These are phyloP conservation scores for Penicillium canariense DNA, from an alignment of 495 filamentous ascomycete genomes.

Conservation along the genomic window DNA sequence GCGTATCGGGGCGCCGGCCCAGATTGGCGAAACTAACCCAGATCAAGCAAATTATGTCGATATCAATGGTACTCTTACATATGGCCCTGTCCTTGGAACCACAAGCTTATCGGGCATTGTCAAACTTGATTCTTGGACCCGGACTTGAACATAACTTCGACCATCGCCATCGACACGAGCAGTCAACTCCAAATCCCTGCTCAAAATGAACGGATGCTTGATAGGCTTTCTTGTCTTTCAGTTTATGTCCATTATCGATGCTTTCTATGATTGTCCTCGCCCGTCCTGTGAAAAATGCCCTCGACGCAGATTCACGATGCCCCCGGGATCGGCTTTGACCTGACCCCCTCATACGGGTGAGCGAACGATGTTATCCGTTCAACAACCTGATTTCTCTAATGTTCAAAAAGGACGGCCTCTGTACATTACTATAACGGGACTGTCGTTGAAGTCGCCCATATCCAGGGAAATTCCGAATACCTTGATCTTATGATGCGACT, in stretches of 20 bases:
- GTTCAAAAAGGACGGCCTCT: slow-evolving; percentile 6
- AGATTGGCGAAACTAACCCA: too few species aligned
- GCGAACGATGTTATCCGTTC: background rate
- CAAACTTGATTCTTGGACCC: background rate
- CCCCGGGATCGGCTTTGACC: slow-evolving; percentile 17
- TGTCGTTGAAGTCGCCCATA: slow-evolving; percentile 13
- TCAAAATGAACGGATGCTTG: background rate
- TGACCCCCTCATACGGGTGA: slow-evolving; percentile 16
- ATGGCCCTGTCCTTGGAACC: background rate
- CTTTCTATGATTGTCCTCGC: slow-evolving; percentile 1
- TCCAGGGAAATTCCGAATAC: slow-evolving; percentile 15
- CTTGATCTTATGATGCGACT: slow-evolving; percentile 19
- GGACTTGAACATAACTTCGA: background rate
- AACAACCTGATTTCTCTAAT: background rate
- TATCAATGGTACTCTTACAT: too few species aligned
- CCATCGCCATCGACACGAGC: background rate
- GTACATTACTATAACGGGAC: slow-evolving; percentile 18
- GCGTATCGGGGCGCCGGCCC: too few species aligned
- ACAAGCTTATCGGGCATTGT: background rate
- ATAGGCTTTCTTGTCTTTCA: background rate
- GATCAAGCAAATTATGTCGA: too few species aligned
- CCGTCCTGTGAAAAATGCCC: slow-evolving; percentile 6
- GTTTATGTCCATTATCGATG: background rate
- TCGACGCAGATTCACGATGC: slow-evolving; percentile 11
- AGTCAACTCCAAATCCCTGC: background rate